Evolutionary conservation across 2,329 filamentous ascomycete genomes (phyloP).

Genomic region (Talaromyces sp.): DNA sequence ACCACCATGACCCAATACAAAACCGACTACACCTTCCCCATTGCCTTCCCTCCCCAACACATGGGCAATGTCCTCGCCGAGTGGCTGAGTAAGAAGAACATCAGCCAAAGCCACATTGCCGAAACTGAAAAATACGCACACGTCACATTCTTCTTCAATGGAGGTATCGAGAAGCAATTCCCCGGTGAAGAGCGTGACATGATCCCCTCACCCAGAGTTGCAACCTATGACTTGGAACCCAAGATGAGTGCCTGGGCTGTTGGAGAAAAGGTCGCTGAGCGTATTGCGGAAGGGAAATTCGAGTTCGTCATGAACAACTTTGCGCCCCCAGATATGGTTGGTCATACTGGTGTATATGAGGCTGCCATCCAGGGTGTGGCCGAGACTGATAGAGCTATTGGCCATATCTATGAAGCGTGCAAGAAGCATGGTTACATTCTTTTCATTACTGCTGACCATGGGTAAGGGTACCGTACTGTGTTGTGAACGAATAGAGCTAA

Average conservation of each 20-base stretch:
- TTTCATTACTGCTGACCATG: conserved; percentile 95
- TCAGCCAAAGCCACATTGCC: conserved; percentile 92
- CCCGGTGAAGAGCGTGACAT: conserved; percentile 87
- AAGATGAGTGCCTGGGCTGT: conserved; percentile 94
- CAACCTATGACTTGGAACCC: conserved; percentile 87
- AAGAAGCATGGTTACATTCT: conserved; percentile 90
- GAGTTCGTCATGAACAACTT: conserved; percentile 99
- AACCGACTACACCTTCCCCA: conserved; percentile 82
- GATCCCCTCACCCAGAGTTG: conserved; percentile 89
- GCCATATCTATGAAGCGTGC: conserved; percentile 86
- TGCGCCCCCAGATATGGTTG: conserved; percentile 98
- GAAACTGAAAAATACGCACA: conserved; percentile 99
- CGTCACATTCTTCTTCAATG: conserved; percentile 99
- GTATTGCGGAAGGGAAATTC: conserved; percentile 78
- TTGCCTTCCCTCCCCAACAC: conserved; percentile 89
- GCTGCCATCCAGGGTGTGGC: conserved; percentile 81
- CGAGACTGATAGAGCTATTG: conserved; percentile 91
- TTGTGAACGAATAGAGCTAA: conserved; percentile 5
- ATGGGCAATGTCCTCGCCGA: conserved; percentile 99
- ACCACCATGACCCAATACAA: conserved; percentile 99
- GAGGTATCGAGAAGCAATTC: conserved; percentile 95
- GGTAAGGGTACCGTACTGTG: conserved; percentile 47
- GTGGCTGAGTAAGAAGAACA: conserved; percentile 83
- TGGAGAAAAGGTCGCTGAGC: conserved; percentile 83
- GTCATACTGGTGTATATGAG: conserved; percentile 96